phyloP scores from a whole-genome alignment of 441 rosid genomes.

The Arabidopsis lyrata region DNA sequence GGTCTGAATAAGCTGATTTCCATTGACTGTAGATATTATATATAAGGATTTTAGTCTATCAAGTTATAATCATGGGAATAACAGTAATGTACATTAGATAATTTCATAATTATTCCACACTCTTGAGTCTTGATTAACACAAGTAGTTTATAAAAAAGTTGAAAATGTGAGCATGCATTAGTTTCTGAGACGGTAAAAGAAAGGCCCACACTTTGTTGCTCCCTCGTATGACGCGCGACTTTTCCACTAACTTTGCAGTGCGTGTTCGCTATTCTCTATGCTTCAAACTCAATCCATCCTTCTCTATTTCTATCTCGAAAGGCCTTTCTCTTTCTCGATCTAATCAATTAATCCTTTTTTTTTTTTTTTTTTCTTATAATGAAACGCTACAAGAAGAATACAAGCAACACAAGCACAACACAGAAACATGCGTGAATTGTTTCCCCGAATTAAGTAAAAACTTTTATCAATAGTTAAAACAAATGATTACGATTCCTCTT shows the following conservation, averaged over 20 bases:
- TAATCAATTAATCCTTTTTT: background rate
- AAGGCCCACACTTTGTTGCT: constrained; percentile 44
- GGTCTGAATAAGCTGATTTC: background rate
- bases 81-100: background rate
- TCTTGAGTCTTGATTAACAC: background rate
- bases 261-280: constrained; percentile 43
- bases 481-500: background rate
- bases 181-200: constrained; percentile 31
- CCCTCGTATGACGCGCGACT: constrained; percentile 46
- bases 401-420: constrained; percentile 30
- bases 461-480: constrained; percentile 1
- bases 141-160: background rate
- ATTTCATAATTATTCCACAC: constrained; percentile 6
- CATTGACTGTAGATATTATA: background rate
- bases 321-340: constrained; percentile 42
- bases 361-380: too few species aligned
- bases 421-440: constrained; percentile 45
- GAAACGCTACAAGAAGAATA: constrained; percentile 14
- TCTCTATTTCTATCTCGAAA: constrained; percentile 35
- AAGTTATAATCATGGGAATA: background rate
- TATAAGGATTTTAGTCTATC: constrained; percentile 3
- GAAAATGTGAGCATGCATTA: constrained; percentile 29
- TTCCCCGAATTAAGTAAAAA: constrained; percentile 15
- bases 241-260: constrained; percentile 45
- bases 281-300: constrained; percentile 38